Evolutionary conservation across 2,329 filamentous ascomycete genomes (phyloP).

Genomic region (Exophiala calicioides): DNA sequence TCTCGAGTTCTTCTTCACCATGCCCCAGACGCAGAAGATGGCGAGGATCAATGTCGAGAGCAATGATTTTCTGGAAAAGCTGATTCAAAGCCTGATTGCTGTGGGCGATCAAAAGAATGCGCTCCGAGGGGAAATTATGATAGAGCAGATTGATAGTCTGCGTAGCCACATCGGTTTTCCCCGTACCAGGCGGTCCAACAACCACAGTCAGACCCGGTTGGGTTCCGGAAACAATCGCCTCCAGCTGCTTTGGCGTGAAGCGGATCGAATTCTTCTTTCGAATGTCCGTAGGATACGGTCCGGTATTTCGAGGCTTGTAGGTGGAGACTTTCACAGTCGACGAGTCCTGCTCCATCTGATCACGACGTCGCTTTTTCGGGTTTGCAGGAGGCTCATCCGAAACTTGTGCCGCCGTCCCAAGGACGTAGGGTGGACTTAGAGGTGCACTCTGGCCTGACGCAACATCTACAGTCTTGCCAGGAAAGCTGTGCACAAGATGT

Average conservation of each 20-base stretch:
- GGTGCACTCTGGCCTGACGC: conserved; percentile 69
- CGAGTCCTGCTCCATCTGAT: conserved; percentile 66
- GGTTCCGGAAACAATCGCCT: conserved; percentile 89
- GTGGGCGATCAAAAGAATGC: conserved; percentile 89
- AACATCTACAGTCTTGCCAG: conserved; percentile 83
- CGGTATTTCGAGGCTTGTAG: conserved; percentile 84
- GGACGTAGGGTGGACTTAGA: conserved; percentile 83
- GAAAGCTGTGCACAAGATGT: conserved; percentile 84
- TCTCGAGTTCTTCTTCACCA: conserved; percentile 90
- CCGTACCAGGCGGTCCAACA: conserved; percentile 92
- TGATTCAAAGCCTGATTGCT: conserved; percentile 98
- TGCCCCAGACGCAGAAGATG: conserved; percentile 91
- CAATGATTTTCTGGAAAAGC: conserved; percentile 96
- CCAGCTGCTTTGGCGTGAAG: conserved; percentile 87
- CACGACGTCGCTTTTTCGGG: conserved; percentile 83
- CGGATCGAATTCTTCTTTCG: conserved; percentile 80
- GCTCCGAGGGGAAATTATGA: conserved; percentile 92
- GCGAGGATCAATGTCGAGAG: conserved; percentile 90
- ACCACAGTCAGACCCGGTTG: conserved; percentile 93
- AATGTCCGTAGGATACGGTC: conserved; percentile 82
- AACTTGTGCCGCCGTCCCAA: conserved; percentile 65
- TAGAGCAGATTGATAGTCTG: conserved; percentile 99
- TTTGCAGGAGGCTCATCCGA: conserved; percentile 56
- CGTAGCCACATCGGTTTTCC: conserved; percentile 98
- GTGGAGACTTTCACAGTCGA: conserved; percentile 77